Conservation (phyloP, 2,329 filamentous ascomycete species). For the Xylariomycetidae sp. region DNA sequence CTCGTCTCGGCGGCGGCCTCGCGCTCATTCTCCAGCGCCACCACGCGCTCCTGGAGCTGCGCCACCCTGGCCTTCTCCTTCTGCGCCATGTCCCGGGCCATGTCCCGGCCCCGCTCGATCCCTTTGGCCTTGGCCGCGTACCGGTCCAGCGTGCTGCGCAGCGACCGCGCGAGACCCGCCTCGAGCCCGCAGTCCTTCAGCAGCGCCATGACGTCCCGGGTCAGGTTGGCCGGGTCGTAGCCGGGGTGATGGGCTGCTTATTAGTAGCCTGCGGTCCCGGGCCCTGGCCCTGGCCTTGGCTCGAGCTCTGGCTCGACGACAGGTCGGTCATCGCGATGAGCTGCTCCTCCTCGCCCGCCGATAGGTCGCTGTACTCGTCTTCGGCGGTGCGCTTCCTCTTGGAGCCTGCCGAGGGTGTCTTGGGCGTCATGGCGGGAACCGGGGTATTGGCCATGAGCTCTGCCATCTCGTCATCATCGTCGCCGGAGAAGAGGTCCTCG, state of each 20-base stretch:
- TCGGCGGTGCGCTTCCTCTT: conserved; percentile 21
- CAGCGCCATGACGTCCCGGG: conserved; percentile 44
- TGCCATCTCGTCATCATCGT: conserved; percentile 8
- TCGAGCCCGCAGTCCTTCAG: conserved; percentile 40
- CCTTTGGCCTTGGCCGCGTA: conserved; percentile 58
- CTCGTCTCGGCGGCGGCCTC: conserved; percentile 27
- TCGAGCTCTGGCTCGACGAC: neutral
- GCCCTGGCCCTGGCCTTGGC: neutral
- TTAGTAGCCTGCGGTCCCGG: no score
- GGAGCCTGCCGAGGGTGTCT: conserved; percentile 6
- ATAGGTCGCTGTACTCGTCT: conserved; percentile 24
- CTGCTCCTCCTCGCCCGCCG: conserved; percentile 22
- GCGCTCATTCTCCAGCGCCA: conserved; percentile 34
- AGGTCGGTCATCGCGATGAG: conserved; percentile 17
- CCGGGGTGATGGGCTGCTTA: conserved; percentile 2
- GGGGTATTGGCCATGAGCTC: conserved; percentile 1
- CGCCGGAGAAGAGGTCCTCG: conserved; percentile 3
- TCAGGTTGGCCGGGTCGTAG: conserved; percentile 27
- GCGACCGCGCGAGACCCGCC: conserved; percentile 27
- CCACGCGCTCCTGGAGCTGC: conserved; percentile 31
- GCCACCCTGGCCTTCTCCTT: conserved; percentile 50
- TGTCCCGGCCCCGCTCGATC: conserved; percentile 60
- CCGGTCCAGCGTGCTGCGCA: conserved; percentile 44
- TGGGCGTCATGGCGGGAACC: conserved; percentile 4
- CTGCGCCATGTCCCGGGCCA: conserved; percentile 57